A percentile compares a stretch with the other conserved stretches of the same genome.
Conservation (phyloP, 306 rosid genomes). For the Malus orientalis region DNA sequence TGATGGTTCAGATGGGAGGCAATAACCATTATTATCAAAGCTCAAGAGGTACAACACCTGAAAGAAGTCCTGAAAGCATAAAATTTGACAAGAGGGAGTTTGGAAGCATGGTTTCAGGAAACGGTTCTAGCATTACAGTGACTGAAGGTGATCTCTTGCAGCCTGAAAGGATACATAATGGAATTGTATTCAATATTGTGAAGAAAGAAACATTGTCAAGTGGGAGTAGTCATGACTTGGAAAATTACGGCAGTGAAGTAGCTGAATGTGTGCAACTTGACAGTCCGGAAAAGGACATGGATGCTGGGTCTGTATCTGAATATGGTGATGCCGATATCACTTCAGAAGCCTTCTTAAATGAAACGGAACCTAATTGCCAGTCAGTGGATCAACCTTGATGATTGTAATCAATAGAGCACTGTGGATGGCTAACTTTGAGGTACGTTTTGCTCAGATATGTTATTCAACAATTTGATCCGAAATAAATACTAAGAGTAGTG, state of each 20-base stretch:
- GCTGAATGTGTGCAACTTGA: slow-evolving; percentile 67
- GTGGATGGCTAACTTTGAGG: slow-evolving; percentile 18
- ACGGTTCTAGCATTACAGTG: slow-evolving; percentile 49
- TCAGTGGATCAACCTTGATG: slow-evolving; percentile 21
- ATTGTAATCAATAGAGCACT: slow-evolving; percentile 10
- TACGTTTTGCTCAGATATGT: slow-evolving; percentile 4
- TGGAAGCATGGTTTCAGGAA: slow-evolving; percentile 33
- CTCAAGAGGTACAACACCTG: slow-evolving; percentile 44
- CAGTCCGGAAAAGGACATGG: slow-evolving; percentile 55
- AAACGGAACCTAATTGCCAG: slow-evolving; percentile 2
- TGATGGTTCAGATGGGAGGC: slow-evolving; percentile 23
- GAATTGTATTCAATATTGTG: slow-evolving; percentile 74
- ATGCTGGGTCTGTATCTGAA: slow-evolving; percentile 63
- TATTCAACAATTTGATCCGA: not conserved
- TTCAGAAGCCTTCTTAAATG: slow-evolving; percentile 7
- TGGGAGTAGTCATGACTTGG: slow-evolving; percentile 48
- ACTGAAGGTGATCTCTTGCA: slow-evolving; percentile 88
- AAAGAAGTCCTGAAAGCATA: slow-evolving; percentile 44
- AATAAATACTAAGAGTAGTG: not conserved
- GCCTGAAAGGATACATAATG: slow-evolving; percentile 76
- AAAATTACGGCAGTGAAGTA: slow-evolving; percentile 44
- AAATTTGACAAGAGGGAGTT: slow-evolving; percentile 46
- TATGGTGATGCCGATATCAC: slow-evolving; percentile 27
- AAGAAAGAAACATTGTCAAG: slow-evolving; percentile 66
- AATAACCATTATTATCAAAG: slow-evolving; percentile 31